Evolutionary conservation across 2,329 filamentous ascomycete species (phyloP).

Genomic region (Furcasterigmium furcatum): DNA sequence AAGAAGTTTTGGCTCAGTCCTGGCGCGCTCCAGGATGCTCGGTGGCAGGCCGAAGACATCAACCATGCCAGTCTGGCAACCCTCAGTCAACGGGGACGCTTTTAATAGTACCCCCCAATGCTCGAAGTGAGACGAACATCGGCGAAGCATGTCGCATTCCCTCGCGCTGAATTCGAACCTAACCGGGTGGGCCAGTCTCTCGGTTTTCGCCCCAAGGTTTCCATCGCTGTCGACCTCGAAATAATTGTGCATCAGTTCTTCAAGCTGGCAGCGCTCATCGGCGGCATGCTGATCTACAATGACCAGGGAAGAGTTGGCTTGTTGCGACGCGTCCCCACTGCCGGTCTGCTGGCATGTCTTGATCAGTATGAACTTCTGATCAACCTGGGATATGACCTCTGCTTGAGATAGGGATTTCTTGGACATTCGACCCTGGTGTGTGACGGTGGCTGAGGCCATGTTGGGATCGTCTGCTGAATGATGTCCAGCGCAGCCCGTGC

Average conservation of each 20-base stretch:
- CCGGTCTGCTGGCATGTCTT: constrained; percentile 37
- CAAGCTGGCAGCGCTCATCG: constrained; percentile 82
- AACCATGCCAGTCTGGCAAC: constrained; percentile 22
- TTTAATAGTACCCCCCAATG: constrained; percentile 71
- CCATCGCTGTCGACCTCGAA: constrained; percentile 26
- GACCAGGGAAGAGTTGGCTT: constrained; percentile 54
- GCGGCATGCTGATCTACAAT: constrained; percentile 93
- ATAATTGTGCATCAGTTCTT: constrained; percentile 60
- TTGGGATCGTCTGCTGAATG: background rate
- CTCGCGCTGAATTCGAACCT: constrained; percentile 59
- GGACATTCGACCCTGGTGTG: constrained; percentile 49
- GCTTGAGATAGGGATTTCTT: constrained; percentile 58
- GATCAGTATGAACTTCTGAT: constrained; percentile 82
- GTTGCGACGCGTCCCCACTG: background rate
- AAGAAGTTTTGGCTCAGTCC: constrained; percentile 65
- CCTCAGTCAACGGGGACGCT: constrained; percentile 28
- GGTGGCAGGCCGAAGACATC: constrained; percentile 61
- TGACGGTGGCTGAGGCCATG: constrained; percentile 3
- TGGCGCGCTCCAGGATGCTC: constrained; percentile 73
- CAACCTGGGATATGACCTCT: constrained; percentile 75
- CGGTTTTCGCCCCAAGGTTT: constrained; percentile 20
- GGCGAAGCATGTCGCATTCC: constrained; percentile 59
- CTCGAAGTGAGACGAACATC: constrained; percentile 54
- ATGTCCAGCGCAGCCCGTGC: constrained; percentile 14
- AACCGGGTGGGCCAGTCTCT: constrained; percentile 49